Base-by-base conservation (phyloP, 2,329 filamentous ascomycete species). In the Venturia carpophila region DNA sequence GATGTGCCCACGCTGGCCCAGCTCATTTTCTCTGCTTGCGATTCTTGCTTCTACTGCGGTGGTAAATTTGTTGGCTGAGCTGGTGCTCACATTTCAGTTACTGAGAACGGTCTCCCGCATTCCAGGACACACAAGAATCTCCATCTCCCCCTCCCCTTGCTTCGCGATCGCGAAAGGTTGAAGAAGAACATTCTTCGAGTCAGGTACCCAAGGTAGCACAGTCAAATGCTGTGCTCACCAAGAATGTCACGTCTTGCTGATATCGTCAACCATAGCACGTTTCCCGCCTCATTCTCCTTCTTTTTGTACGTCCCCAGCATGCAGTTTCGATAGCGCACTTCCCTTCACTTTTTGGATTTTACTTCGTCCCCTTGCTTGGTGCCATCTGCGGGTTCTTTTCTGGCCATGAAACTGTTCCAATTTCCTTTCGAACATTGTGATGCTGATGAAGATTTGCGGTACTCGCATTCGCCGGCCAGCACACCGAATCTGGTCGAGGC, bases 21-120 rank as follows among this genome's bases (percentile, higher is more conserved):
- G 52, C 64, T 75, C 42, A 68, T 76, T 9, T 74, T 75, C 64
- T 68, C 72, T 55, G 73, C 73, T 58, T 75, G 73, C 65, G 70
- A 75, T 66, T 68, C 69, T 43, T 77, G 75, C 66, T 65, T 75
- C 52, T 75, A 74, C 67, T 77, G 75, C 66, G 75, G 75, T 55
- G 75, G 75, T 43, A 75, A 72, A 67, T 76, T 74, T 67, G 68
- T 71, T 24, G 69, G 70, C 52, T 75, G 68, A 66, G 34, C 62
- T 13, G 4, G 37, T 30, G 15, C 30, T 34, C 21, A 63, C 42
- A 37, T 55, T 63, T 5, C 19, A 15, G 62, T 49, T 19, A 41
- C 45, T 24, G 39, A 63, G 42, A 34, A 49, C n/a, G 43, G 13
- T 27, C 21, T 30, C 34, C 37, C 15, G 21, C 41, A 19, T 63